Evolutionary conservation across 1,284 basidiomycete genomes (phyloP), one percentile per base, ranked within the genome.

Genomic region (Irpex sp.): DNA sequence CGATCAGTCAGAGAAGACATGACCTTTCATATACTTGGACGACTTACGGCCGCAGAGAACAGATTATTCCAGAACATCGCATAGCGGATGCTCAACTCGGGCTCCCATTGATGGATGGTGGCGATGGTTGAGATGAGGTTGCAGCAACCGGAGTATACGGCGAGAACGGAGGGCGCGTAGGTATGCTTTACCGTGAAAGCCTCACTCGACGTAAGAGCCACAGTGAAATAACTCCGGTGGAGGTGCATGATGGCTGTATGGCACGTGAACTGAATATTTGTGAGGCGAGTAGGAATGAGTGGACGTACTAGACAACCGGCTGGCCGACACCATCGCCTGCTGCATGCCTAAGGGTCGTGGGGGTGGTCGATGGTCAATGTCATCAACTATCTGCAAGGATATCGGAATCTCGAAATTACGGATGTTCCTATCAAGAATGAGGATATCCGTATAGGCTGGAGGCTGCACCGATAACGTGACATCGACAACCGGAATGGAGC

Each of bases 151-250:
- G 82, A 79, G 67, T 85, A 91, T 0, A 85, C 79, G 1, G 89
- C 87, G 0, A 89, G 75, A 65, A 90, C 88, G 0, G 88, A 89
- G 0, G 83, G 83, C 0, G 86, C 82, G 57, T 73, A 70, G 85
- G 86, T 57, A 77, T 77, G 70, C 81, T 86, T 73, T 81, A 84
- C 57, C 84, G 78, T 19, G 86, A 88, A 75, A 83, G 86, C 57
- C 72, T 75, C n/a, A 82, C 85, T 52, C 81, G 79, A 84, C 19
- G 85, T 84, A 66, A 91, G 83, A 1, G 89, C 88, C 68, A 87
- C 85, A 1, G 86, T 85, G 68, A 90, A 91, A 76, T 87, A 90
- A 60, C 80, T 81, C 31, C 88, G 80, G 69, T 91, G 89, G 26
- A 91, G 81, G 69, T 87, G 86, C 68, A 91, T 78, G 5, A 91